These are phyloP conservation scores for Arctostaphylos glauca DNA, from an alignment of 148 eudicot species.

Conservation along the genomic window DNA sequence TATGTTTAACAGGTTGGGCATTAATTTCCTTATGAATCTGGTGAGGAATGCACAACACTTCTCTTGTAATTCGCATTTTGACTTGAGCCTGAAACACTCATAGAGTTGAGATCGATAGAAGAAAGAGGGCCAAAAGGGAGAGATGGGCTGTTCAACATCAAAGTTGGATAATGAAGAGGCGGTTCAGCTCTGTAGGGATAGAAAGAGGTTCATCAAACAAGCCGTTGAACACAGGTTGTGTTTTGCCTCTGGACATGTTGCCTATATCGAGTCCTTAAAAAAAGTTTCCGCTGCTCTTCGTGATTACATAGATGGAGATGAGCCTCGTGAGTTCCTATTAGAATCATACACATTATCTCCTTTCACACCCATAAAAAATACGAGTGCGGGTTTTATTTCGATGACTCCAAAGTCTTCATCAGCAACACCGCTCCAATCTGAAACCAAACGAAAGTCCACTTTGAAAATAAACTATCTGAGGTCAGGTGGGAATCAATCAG, in stretches of 20 bases:
- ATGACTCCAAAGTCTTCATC: conserved; percentile 74
- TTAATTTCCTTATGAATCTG: conserved; percentile 57
- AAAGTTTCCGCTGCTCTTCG: conserved; percentile 81
- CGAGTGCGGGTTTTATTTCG: conserved; percentile 55
- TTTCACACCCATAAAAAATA: conserved; percentile 56
- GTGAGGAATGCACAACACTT: conserved; percentile 26
- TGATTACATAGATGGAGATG: conserved; percentile 83
- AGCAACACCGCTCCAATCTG: conserved; percentile 43
- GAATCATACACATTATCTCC: conserved; percentile 63
- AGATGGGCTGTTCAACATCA: conserved; percentile 95
- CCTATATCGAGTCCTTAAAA: conserved; percentile 75
- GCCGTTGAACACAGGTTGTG: conserved; percentile 76
- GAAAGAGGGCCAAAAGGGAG: conserved; percentile 21
- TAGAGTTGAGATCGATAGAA: conserved; percentile 15
- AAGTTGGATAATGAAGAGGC: conserved; percentile 95
- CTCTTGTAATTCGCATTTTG: conserved; percentile 26
- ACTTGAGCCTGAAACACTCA: conserved; percentile 32
- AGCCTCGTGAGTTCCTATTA: conserved; percentile 68
- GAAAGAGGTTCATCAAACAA: conserved; percentile 83
- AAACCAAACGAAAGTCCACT: conserved; percentile 36
- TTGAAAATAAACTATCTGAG: conserved; percentile 60
- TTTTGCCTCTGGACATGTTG: conserved; percentile 80
- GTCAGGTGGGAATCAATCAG: conserved; percentile 69
- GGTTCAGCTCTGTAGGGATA: conserved; percentile 83
- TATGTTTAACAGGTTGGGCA: conserved; percentile 32